Evolutionary conservation across 1,139 yeast species (phyloP).

Genomic region (Sugiyamaella sp.): DNA sequence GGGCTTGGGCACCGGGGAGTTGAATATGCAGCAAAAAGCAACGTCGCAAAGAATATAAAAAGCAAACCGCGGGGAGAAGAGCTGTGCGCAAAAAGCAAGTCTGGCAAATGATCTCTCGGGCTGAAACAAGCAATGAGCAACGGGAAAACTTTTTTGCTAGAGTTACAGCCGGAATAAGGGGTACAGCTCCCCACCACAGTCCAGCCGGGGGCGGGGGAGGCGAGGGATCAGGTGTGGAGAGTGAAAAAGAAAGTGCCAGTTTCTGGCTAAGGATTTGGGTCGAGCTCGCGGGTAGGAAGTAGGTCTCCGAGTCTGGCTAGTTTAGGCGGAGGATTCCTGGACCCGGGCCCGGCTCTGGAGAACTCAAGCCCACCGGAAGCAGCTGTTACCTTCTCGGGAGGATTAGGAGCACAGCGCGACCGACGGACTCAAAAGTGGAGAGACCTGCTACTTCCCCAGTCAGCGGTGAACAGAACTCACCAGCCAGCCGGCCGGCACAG

Average conservation of each 20-base stretch:
- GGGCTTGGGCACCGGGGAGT: constrained; percentile 1
- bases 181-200: too few species aligned
- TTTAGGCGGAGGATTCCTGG: too few species aligned
- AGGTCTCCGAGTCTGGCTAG: too few species aligned
- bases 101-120: background rate
- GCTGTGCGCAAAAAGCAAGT: background rate
- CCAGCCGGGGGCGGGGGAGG: background rate
- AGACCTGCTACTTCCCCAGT: too few species aligned
- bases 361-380: too few species aligned
- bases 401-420: too few species aligned
- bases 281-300: too few species aligned
- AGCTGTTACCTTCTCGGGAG: too few species aligned
- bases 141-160: background rate
- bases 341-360: too few species aligned
- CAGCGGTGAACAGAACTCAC: background rate
- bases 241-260: background rate
- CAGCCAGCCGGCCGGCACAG: background rate
- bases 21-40: constrained; percentile 1
- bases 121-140: constrained; percentile 1
- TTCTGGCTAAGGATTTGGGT: background rate
- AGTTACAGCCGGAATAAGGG: constrained; percentile 1
- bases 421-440: too few species aligned
- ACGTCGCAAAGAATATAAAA: background rate
- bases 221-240: background rate
- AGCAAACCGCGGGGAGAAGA: background rate